A percentile compares a stretch with the other conserved stretches of the same genome.
Conservation (phyloP, 2,329 filamentous ascomycete species). For the Leptographium wingfieldii region DNA sequence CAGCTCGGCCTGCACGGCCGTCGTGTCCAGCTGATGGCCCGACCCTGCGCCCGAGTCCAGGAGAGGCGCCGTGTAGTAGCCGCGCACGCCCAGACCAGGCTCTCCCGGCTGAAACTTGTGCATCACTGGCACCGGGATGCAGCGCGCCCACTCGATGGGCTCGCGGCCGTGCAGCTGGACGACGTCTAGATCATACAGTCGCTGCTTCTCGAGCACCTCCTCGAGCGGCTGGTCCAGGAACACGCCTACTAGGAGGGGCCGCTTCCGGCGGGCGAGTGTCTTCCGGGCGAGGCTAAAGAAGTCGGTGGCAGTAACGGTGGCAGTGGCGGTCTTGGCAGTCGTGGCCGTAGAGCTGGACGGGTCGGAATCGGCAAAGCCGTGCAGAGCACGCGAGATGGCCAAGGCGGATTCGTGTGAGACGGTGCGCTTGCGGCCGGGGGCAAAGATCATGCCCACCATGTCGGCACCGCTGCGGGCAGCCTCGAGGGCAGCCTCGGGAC, state of each 20-base stretch:
- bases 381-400: slow-evolving; percentile 69
- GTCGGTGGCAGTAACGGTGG: slow-evolving; percentile 34
- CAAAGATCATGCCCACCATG: slow-evolving; percentile 84
- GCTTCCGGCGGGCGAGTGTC: slow-evolving; percentile 24
- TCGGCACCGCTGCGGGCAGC: slow-evolving; percentile 84
- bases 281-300: slow-evolving; percentile 42
- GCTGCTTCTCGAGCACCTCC: slow-evolving; percentile 69
- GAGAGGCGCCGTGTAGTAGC: slow-evolving; percentile 72
- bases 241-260: slow-evolving; percentile 68
- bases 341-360: slow-evolving; percentile 18
- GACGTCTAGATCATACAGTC: slow-evolving; percentile 65
- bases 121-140: slow-evolving; percentile 89
- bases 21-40: slow-evolving; percentile 63
- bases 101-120: slow-evolving; percentile 70
- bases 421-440: slow-evolving; percentile 65
- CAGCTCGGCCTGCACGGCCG: slow-evolving; percentile 54
- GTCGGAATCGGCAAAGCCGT: slow-evolving; percentile 27
- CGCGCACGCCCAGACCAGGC: slow-evolving; percentile 57
- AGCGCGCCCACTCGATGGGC: slow-evolving; percentile 76
- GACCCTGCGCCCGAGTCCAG: slow-evolving; percentile 81
- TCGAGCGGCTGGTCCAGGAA: slow-evolving; percentile 83
- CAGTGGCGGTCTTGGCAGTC: slow-evolving; percentile 29
- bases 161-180: slow-evolving; percentile 91
- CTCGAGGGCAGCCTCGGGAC: slow-evolving; percentile 62
- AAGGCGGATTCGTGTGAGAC: slow-evolving; percentile 68